phyloP scores from a whole-genome alignment of 768 basidiomycete species.

The Lactifluus subvellereus region DNA sequence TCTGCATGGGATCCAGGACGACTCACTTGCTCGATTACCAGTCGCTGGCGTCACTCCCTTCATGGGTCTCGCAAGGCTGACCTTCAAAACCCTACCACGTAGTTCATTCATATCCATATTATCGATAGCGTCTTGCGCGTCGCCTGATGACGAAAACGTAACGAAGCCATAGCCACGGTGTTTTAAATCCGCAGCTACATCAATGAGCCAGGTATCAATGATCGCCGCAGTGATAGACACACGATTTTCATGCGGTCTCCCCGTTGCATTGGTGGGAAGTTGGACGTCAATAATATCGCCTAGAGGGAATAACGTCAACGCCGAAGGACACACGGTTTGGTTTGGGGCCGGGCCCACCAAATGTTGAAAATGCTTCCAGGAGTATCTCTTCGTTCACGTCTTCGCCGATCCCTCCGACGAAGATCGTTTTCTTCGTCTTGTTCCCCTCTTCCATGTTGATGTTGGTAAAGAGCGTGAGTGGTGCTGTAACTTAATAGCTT shows the following conservation, averaged over 20 bases:
- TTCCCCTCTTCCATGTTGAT: conserved; percentile 70
- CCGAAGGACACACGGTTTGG: background rate
- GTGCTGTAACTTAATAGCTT: background rate
- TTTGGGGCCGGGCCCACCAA: conserved; percentile 52
- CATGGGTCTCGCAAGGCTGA: conserved; percentile 79
- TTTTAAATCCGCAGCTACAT: conserved; percentile 49
- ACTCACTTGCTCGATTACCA: conserved; percentile 73
- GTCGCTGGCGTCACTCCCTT: conserved; percentile 56
- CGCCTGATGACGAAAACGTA: conserved; percentile 70
- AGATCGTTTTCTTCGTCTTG: conserved; percentile 80
- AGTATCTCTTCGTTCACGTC: conserved; percentile 76
- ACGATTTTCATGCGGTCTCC: conserved; percentile 60
- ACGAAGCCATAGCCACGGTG: conserved; percentile 94
- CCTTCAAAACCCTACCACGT: conserved; percentile 68
- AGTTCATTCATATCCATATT: conserved; percentile 97
- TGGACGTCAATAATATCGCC: conserved; percentile 93
- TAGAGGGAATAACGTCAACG: conserved; percentile 30
- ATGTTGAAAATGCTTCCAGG: conserved; percentile 77
- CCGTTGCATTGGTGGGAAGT: conserved; percentile 72
- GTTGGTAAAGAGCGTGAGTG: background rate
- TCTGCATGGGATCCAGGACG: background rate
- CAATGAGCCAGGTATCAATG: conserved; percentile 9
- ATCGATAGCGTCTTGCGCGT: conserved; percentile 96
- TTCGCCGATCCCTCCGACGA: conserved; percentile 77
- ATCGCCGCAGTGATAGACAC: conserved; percentile 21